Conservation (phyloP, 208 protist genomes). For the Trypanosomatidae sp. region DNA sequence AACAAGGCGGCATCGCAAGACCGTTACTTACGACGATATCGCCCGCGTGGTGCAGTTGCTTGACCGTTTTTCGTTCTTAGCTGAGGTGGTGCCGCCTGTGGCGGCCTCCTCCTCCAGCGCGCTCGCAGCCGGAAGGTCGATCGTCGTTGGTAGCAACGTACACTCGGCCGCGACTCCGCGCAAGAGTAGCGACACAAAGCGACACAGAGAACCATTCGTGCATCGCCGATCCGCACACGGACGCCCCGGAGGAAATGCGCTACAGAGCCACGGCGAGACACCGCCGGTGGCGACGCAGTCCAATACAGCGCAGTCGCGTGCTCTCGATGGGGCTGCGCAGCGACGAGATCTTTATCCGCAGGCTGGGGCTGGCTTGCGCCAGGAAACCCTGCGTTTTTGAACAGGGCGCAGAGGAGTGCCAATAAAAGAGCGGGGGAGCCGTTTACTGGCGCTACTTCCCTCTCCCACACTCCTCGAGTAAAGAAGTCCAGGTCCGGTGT, state of each 20-base stretch:
- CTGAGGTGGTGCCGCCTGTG: conserved; percentile 51
- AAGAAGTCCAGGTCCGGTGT: no score
- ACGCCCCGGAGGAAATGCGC: neutral
- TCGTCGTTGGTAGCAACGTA: conserved; percentile 17
- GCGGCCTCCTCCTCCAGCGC: neutral
- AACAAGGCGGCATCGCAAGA: conserved; percentile 46
- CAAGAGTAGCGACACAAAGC: neutral
- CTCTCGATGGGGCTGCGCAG: neutral
- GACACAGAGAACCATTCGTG: neutral
- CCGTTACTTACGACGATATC: conserved; percentile 72
- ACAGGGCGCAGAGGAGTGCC: neutral
- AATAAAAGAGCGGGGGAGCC: neutral
- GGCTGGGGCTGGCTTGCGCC: conserved; percentile 22
- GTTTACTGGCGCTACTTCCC: no score
- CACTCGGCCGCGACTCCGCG: neutral
- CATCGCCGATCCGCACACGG: conserved; percentile 7
- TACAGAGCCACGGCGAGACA: neutral
- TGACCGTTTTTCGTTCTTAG: conserved; percentile 72
- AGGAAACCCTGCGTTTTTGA: conserved; percentile 44
- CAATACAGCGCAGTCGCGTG: conserved; percentile 8
- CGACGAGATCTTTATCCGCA: neutral
- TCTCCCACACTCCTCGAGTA: no score
- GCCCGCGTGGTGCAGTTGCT: conserved; percentile 52
- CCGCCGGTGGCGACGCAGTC: neutral
- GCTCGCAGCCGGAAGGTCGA: conserved; percentile 6